A percentile compares a stretch with the other conserved stretches of the same genome.
Conservation (phyloP, 140 eudicot species). For the Oenanthe javanica region DNA sequence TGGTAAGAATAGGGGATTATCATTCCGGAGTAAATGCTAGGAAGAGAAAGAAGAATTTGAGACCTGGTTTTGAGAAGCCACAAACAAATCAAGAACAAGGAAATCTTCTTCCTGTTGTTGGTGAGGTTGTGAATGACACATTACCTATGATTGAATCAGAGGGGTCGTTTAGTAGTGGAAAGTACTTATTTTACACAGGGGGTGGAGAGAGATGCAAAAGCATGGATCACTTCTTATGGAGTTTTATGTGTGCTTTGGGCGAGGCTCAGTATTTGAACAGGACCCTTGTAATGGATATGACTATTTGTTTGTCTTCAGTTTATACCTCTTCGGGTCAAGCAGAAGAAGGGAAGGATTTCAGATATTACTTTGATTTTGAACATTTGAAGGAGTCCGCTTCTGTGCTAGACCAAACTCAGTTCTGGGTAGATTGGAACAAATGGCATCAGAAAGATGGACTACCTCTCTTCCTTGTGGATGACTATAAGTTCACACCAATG, state of each 20-base stretch:
- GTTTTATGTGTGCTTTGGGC: slow-evolving; percentile 87
- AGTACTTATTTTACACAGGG: slow-evolving; percentile 63
- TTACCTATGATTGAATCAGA: slow-evolving; percentile 77
- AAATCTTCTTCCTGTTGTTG: slow-evolving; percentile 47
- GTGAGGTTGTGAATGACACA: slow-evolving; percentile 62
- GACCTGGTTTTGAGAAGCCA: slow-evolving; percentile 55
- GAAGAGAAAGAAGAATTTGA: slow-evolving; percentile 57
- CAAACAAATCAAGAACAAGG: slow-evolving; percentile 24
- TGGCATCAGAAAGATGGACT: slow-evolving; percentile 62
- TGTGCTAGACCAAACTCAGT: slow-evolving; percentile 64
- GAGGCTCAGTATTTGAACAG: slow-evolving; percentile 90
- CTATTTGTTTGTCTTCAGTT: slow-evolving; percentile 64
- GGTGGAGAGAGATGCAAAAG: slow-evolving; percentile 93
- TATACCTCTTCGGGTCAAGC: slow-evolving; percentile 68
- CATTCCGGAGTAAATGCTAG: slow-evolving; percentile 91
- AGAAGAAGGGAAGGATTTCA: slow-evolving; percentile 91
- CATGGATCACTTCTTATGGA: slow-evolving; percentile 90
- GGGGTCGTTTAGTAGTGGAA: slow-evolving; percentile 50
- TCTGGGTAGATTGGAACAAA: slow-evolving; percentile 74
- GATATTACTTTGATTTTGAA: slow-evolving; percentile 90
- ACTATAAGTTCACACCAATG: slow-evolving; percentile 57
- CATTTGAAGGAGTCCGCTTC: slow-evolving; percentile 74
- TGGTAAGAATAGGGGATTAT: slow-evolving; percentile 69
- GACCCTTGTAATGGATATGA: slow-evolving; percentile 79
- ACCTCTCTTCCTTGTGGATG: slow-evolving; percentile 64